A percentile compares a stretch with the other conserved stretches of the same genome.
Evolutionary conservation across 805 yeast genomes (phyloP).

Genomic region (Cyberlindnera misumaiensis): DNA sequence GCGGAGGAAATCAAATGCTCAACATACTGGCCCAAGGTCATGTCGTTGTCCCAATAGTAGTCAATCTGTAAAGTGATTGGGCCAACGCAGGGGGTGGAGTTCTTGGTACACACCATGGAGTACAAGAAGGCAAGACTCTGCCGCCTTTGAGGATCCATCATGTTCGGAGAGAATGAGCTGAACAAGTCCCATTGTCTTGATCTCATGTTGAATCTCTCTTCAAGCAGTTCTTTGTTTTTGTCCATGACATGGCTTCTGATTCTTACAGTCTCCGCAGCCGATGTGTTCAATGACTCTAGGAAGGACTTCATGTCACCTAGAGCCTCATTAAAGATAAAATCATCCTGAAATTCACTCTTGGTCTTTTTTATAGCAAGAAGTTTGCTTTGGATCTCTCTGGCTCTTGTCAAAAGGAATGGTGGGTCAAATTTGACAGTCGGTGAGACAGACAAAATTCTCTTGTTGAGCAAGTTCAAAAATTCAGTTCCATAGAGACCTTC

Average conservation of each 20-base stretch:
- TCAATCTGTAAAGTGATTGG: conserved; percentile 83
- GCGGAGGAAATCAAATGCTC: conserved; percentile 74
- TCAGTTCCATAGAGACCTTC: conserved; percentile 27
- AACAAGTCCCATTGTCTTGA: conserved; percentile 65
- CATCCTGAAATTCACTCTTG: conserved; percentile 16
- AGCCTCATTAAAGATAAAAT: conserved; percentile 8
- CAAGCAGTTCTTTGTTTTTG: conserved; percentile 25
- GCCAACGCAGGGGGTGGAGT: conserved; percentile 88
- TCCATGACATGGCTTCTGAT: conserved; percentile 27
- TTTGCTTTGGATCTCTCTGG: conserved; percentile 43
- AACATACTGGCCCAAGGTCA: conserved; percentile 81
- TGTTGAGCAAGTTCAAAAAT: conserved; percentile 33
- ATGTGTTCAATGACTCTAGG: conserved; percentile 3
- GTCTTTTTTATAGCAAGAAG: conserved; percentile 22
- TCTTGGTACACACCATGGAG: conserved; percentile 74
- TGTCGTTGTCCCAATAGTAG: conserved; percentile 85
- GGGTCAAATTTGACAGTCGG: conserved; percentile 73
- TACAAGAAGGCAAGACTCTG: conserved; percentile 74
- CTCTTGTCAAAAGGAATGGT: conserved; percentile 56
- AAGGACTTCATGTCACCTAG: conserved; percentile 12
- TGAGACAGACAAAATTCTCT: conserved; percentile 68
- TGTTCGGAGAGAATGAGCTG: conserved; percentile 42
- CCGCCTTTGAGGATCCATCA: conserved; percentile 66
- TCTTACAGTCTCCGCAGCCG: conserved; percentile 23
- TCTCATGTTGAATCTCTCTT: conserved; percentile 26